Evolutionary conservation across 2,329 filamentous ascomycete species (phyloP).

Genomic region (Mycosphaerella sp.): DNA sequence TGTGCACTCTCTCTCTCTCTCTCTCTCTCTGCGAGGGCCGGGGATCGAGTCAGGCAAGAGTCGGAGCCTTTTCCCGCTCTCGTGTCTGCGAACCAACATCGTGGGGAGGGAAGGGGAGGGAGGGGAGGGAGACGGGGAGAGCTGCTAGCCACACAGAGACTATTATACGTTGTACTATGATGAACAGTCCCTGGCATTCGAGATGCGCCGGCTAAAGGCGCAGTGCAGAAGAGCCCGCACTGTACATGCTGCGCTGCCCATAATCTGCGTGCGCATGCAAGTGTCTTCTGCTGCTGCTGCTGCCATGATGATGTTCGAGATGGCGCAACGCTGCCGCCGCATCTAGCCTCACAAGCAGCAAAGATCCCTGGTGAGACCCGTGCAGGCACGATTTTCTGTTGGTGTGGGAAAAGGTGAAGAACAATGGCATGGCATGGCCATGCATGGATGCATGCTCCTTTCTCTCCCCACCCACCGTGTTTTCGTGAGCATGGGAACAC

Average conservation of each 20-base stretch:
- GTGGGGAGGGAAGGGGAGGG: neutral
- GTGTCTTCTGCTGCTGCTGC: slow-evolving; percentile 10
- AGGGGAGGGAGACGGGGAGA: neutral
- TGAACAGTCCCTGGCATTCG: slow-evolving; percentile 15
- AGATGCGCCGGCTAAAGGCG: slow-evolving; percentile 15
- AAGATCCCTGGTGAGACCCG: slow-evolving; percentile 10
- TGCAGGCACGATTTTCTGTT: slow-evolving; percentile 3
- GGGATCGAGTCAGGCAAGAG: slow-evolving; percentile 10
- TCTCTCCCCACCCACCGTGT: slow-evolving; percentile 4
- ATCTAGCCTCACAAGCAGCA: slow-evolving; percentile 15
- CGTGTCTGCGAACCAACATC: neutral
- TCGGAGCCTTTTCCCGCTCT: neutral
- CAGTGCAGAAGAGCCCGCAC: slow-evolving; percentile 13
- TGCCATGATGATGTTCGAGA: slow-evolving; percentile 10
- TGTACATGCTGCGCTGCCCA: slow-evolving; percentile 15
- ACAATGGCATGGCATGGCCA: slow-evolving; percentile 13
- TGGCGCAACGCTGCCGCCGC: slow-evolving; percentile 20
- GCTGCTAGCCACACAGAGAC: neutral
- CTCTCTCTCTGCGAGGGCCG: slow-evolving; percentile 2
- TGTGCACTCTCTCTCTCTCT: neutral
- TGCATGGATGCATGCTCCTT: slow-evolving; percentile 5
- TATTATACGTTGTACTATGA: too few relatives aligned
- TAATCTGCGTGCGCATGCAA: slow-evolving; percentile 16
- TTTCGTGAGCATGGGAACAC: slow-evolving; percentile 17
- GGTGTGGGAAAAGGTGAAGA: neutral